phyloP scores from a whole-genome alignment of 2,329 filamentous ascomycete genomes.

The Ceratocystis eucalypticola region DNA sequence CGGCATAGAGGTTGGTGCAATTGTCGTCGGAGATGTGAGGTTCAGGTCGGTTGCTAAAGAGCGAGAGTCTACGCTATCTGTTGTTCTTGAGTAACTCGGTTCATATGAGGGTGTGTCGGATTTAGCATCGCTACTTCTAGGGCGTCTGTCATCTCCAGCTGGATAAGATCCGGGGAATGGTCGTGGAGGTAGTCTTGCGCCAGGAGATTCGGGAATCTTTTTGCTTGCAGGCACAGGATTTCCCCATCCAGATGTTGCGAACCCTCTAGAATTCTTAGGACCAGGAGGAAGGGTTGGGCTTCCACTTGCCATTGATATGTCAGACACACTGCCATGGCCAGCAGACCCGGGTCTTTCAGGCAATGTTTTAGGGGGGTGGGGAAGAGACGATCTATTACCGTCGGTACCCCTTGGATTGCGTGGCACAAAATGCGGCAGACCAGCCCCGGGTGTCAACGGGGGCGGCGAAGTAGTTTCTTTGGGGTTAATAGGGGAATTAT shows the following conservation, averaged over 20 bases:
- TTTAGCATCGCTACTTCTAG: conserved; percentile 41
- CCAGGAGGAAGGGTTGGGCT: conserved; percentile 26
- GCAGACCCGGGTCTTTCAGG: conserved; percentile 37
- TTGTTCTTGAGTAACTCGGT: not conserved
- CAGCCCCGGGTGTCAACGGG: conserved; percentile 37
- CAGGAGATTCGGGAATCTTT: conserved; percentile 40
- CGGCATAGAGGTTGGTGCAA: not conserved
- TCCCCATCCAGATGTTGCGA: conserved; percentile 31
- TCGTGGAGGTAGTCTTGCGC: conserved; percentile 29
- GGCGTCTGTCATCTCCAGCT: conserved; percentile 32
- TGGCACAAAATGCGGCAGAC: conserved; percentile 32
- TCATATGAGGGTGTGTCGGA: conserved; percentile 23
- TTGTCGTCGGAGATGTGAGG: conserved; percentile 10
- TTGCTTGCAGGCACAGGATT: conserved; percentile 36
- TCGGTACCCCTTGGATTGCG: conserved; percentile 44
- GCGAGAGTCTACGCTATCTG: not conserved
- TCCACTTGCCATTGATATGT: conserved; percentile 16
- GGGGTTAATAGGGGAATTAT: conserved; percentile 32
- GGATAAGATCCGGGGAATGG: conserved; percentile 21
- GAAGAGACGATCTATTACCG: conserved; percentile 16
- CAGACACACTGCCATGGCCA: conserved; percentile 25
- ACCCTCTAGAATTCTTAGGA: conserved; percentile 10
- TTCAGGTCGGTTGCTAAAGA: not conserved
- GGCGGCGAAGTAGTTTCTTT: conserved; percentile 36
- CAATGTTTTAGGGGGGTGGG: conserved; percentile 23